phyloP scores from a whole-genome alignment of 768 basidiomycete genomes.

The Calvatia gigantea region DNA sequence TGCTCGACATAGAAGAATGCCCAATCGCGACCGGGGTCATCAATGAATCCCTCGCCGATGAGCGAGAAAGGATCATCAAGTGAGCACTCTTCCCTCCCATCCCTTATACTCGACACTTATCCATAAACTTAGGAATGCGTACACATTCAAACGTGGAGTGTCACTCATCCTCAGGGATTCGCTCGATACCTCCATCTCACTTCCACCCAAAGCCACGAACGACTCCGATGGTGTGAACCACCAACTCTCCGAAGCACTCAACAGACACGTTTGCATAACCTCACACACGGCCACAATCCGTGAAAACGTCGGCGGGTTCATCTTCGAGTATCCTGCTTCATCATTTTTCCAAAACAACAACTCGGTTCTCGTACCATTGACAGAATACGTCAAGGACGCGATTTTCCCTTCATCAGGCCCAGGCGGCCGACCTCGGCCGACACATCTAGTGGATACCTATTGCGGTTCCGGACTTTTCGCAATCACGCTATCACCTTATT shows the following conservation, averaged over 20 bases:
- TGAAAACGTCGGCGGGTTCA: slow-evolving; percentile 75
- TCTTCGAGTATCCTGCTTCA: slow-evolving; percentile 83
- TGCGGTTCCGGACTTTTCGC: slow-evolving; percentile 90
- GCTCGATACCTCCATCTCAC: slow-evolving; percentile 25
- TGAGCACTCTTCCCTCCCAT: slow-evolving; percentile 29
- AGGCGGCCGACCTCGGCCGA: slow-evolving; percentile 34
- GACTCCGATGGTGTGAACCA: slow-evolving; percentile 23
- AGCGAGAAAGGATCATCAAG: slow-evolving; percentile 68
- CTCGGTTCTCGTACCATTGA: slow-evolving; percentile 79
- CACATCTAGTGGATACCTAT: slow-evolving; percentile 94
- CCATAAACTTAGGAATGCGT: slow-evolving; percentile 56
- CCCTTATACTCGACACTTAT: not conserved
- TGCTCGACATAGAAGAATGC: slow-evolving; percentile 97
- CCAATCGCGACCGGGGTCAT: slow-evolving; percentile 84
- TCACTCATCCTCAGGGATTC: slow-evolving; percentile 92
- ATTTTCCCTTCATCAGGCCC: slow-evolving; percentile 43
- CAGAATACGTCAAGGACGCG: slow-evolving; percentile 76
- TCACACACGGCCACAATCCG: slow-evolving; percentile 78
- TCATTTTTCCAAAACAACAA: slow-evolving; percentile 99
- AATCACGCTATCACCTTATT: slow-evolving; percentile 74
- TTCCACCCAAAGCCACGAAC: not conserved
- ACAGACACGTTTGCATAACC: slow-evolving; percentile 76
- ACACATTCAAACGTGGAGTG: slow-evolving; percentile 80
- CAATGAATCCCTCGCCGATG: slow-evolving; percentile 59
- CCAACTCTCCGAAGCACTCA: slow-evolving; percentile 34